Conservation (phyloP, 2,329 filamentous ascomycete species). For the Fonsecaea pugnacius region DNA sequence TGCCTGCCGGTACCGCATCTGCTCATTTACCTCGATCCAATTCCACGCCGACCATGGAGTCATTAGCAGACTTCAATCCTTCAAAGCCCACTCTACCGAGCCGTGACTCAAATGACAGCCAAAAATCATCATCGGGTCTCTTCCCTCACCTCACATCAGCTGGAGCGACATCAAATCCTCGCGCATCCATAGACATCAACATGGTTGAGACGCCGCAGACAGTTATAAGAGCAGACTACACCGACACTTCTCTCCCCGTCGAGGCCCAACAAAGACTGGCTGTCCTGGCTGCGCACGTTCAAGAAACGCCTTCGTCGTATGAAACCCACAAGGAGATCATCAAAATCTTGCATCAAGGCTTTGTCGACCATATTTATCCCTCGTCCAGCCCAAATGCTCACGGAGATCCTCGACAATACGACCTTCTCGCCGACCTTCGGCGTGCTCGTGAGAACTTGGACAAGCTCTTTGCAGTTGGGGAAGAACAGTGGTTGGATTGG, state of each 20-base stretch:
- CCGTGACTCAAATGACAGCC: slow-evolving; percentile 49
- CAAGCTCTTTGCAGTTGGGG: slow-evolving; percentile 65
- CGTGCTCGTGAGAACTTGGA: slow-evolving; percentile 62
- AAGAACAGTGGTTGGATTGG: slow-evolving; percentile 67
- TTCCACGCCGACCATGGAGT: slow-evolving; percentile 55
- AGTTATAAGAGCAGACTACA: slow-evolving; percentile 47
- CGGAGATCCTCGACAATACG: slow-evolving; percentile 51
- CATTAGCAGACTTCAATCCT: slow-evolving; percentile 53
- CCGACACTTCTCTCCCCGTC: slow-evolving; percentile 47
- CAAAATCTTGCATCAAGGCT: slow-evolving; percentile 52
- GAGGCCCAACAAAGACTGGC: slow-evolving; percentile 49
- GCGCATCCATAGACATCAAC: slow-evolving; percentile 51
- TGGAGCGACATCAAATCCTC: slow-evolving; percentile 37
- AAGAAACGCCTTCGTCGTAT: slow-evolving; percentile 53
- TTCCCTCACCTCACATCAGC: slow-evolving; percentile 28
- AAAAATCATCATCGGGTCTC: slow-evolving; percentile 35
- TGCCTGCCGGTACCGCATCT: slow-evolving; percentile 44
- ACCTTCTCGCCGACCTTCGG: slow-evolving; percentile 53
- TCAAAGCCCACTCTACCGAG: slow-evolving; percentile 46
- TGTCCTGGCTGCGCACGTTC: slow-evolving; percentile 48
- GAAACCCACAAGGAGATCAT: slow-evolving; percentile 54
- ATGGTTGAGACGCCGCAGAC: slow-evolving; percentile 51
- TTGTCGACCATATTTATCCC: slow-evolving; percentile 53
- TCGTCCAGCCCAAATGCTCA: slow-evolving; percentile 49
- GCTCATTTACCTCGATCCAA: slow-evolving; percentile 46